Conservation (phyloP, 441 rosid genomes). For the Adansonia grandidieri region DNA sequence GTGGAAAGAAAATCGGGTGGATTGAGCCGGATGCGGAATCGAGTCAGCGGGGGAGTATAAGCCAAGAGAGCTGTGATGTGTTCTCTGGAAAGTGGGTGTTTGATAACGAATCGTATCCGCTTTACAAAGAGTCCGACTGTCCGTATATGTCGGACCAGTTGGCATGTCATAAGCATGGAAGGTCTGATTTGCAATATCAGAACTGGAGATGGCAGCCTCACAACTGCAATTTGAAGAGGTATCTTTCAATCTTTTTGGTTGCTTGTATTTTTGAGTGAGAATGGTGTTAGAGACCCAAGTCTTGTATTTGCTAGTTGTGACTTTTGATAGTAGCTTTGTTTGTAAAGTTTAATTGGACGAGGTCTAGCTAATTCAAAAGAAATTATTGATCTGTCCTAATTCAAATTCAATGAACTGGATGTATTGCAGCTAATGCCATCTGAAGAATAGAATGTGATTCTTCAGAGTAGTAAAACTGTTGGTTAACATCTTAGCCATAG, state of each 20-base stretch:
- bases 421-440: background rate
- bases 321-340: background rate
- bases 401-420: background rate
- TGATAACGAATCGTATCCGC: constrained; percentile 70
- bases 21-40: constrained; percentile 32
- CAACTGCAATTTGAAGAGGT: constrained; percentile 83
- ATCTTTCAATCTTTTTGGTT: background rate
- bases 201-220: constrained; percentile 98
- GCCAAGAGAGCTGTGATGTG: constrained; percentile 67
- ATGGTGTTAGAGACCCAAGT: constrained; percentile 16
- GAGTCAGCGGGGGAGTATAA: constrained; percentile 42
- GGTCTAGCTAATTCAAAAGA: background rate
- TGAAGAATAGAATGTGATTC: background rate
- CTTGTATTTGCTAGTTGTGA: background rate
- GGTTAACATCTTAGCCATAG: background rate
- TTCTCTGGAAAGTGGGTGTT: constrained; percentile 88
- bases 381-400: background rate
- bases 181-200: constrained; percentile 78
- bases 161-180: constrained; percentile 95
- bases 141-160: constrained; percentile 97
- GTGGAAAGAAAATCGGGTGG: constrained; percentile 70
- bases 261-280: background rate
- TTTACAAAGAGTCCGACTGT: constrained; percentile 76
- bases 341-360: background rate
- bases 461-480: background rate